phyloP scores from a whole-genome alignment of 106 monocot genomes.

The Acanthochlamys bracteata region DNA sequence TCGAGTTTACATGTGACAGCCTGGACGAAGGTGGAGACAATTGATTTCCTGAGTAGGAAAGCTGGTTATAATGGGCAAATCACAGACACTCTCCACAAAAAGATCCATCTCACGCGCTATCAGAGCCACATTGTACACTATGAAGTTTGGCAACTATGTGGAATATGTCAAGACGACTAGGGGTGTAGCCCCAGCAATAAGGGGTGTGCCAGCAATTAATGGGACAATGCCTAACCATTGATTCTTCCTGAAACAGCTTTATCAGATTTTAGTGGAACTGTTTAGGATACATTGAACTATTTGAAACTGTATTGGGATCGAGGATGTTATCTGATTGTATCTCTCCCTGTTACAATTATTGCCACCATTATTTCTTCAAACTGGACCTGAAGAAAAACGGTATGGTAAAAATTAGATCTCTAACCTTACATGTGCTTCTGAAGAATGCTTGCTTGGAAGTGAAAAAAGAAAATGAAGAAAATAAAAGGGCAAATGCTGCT shows the following conservation, averaged over 20 bases:
- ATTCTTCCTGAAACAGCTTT: conserved; percentile 13
- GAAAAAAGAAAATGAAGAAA: no score
- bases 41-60: conserved; percentile 93
- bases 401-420: no score
- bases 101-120: conserved; percentile 63
- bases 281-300: conserved; percentile 2
- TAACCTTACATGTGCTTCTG: no score
- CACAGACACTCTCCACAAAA: conserved; percentile 59
- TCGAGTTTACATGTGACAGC: conserved; percentile 20
- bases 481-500: no score
- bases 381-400: background rate
- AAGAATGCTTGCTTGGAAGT: no score
- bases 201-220: conserved; percentile 8
- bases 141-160: conserved; percentile 77
- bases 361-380: conserved; percentile 20
- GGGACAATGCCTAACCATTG: conserved; percentile 42
- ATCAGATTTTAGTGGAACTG: conserved; percentile 8
- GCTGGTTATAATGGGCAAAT: conserved; percentile 81
- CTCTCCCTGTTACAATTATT: conserved; percentile 23
- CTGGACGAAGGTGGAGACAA: conserved; percentile 81
- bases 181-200: conserved; percentile 29
- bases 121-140: conserved; percentile 86
- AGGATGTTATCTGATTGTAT: conserved; percentile 20
- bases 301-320: conserved; percentile 19
- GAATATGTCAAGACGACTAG: conserved; percentile 52